Conservation (phyloP, 2,329 filamentous ascomycete species). For the Ascochyta lentis region DNA sequence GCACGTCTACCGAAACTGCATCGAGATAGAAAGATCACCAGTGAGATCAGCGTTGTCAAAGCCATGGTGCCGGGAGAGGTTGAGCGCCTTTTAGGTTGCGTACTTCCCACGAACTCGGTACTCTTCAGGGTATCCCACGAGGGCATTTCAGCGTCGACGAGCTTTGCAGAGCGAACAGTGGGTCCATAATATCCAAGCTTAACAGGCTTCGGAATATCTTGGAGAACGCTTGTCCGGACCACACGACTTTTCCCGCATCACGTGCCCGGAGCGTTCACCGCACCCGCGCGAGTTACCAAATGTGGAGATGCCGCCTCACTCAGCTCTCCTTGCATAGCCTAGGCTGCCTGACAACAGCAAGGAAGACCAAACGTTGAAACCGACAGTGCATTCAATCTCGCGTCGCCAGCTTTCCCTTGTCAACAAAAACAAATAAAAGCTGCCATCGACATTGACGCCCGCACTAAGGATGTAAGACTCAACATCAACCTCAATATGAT, state of each 20-base stretch:
- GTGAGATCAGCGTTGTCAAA: constrained; percentile 4
- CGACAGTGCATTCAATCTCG: background rate
- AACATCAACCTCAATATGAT: no score
- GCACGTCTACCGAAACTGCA: background rate
- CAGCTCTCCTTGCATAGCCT: background rate
- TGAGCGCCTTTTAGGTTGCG: background rate
- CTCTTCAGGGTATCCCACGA: background rate
- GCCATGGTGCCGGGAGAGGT: constrained; percentile 3
- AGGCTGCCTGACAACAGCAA: background rate
- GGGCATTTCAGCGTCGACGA: constrained; percentile 4
- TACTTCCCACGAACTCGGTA: background rate
- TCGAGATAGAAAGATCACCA: constrained; percentile 1
- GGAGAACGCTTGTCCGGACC: constrained; percentile 10
- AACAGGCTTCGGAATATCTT: background rate
- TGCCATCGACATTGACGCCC: no score
- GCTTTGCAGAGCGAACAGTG: background rate
- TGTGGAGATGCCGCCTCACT: constrained; percentile 10
- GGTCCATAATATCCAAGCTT: background rate
- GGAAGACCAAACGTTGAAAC: background rate
- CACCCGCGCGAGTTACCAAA: constrained; percentile 13
- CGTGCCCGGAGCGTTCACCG: constrained; percentile 8
- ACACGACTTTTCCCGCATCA: constrained; percentile 5
- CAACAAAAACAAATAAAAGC: background rate
- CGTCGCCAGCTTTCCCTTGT: background rate
- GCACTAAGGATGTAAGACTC: background rate